Evolutionary conservation across 2,329 filamentous ascomycete species (phyloP).

Genomic region (Epichloe sp.): DNA sequence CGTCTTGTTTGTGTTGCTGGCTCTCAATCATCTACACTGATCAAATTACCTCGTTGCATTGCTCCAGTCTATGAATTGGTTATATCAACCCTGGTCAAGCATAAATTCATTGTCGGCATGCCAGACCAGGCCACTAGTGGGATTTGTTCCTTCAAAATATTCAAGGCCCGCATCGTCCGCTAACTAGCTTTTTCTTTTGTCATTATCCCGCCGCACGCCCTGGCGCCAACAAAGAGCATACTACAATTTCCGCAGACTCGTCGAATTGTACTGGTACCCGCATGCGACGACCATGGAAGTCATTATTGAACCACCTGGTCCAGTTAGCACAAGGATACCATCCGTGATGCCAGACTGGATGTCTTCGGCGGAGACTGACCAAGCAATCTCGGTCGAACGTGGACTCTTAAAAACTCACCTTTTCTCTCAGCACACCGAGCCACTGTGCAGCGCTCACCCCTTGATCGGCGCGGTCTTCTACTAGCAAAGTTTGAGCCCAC

Average conservation of each 20-base stretch:
- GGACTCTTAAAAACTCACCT: constrained; percentile 42
- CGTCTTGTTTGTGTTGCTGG: no score
- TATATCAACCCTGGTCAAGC: no score
- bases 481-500: constrained; percentile 91
- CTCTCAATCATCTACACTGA: no score
- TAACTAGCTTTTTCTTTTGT: neutral
- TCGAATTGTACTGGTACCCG: neutral
- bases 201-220: neutral
- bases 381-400: neutral
- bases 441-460: constrained; percentile 87
- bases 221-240: neutral
- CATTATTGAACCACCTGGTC: constrained; percentile 2
- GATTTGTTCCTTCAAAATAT: no score
- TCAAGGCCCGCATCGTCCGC: neutral
- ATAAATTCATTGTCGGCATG: no score
- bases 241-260: neutral
- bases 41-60: no score
- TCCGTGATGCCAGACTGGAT: neutral
- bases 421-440: constrained; percentile 84
- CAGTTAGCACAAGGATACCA: neutral
- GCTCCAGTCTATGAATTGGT: no score
- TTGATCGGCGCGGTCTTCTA: constrained; percentile 92
- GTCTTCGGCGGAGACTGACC: neutral
- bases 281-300: neutral
- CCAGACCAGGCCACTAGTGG: no score